Conservation (phyloP, 495 filamentous ascomycete genomes). For the Pyrenula aspistea region DNA sequence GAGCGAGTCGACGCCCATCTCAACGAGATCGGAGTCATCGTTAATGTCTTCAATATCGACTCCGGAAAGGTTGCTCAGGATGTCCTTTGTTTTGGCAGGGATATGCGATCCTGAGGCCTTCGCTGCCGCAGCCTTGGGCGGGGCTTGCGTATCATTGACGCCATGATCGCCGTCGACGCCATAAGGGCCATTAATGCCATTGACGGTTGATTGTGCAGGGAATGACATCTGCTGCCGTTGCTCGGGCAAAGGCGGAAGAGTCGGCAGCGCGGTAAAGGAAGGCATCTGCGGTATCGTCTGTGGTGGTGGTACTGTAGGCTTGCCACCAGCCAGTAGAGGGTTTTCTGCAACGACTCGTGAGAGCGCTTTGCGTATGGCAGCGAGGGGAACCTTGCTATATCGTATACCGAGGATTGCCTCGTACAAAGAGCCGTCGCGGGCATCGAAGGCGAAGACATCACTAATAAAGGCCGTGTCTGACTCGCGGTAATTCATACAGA, state of each 20-base stretch:
- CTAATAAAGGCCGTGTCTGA: conserved; percentile 14
- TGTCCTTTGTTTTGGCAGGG: conserved; percentile 1
- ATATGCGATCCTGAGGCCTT: not conserved
- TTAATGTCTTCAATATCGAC: conserved; percentile 12
- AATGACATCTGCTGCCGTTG: not conserved
- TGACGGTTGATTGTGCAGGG: not conserved
- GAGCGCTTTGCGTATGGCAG: conserved; percentile 12
- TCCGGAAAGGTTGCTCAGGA: conserved; percentile 17
- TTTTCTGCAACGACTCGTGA: conserved; percentile 5
- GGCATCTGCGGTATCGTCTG: not conserved
- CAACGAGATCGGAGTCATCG: conserved; percentile 9
- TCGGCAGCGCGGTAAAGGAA: not conserved
- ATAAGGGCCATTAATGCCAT: not conserved
- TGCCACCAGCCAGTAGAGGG: not conserved
- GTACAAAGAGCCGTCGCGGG: conserved; percentile 7
- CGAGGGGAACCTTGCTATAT: conserved; percentile 15
- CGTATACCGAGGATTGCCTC: conserved; percentile 17
- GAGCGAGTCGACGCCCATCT: conserved; percentile 31
- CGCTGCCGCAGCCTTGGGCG: not conserved
- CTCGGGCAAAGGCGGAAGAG: not conserved
- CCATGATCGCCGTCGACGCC: not conserved
- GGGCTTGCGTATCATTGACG: not conserved
- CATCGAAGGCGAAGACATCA: conserved; percentile 24
- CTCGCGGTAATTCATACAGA: not conserved
- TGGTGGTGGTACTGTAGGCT: not conserved